Conservation (phyloP, 106 monocot species). For the Phalaenopsis equestris region DNA sequence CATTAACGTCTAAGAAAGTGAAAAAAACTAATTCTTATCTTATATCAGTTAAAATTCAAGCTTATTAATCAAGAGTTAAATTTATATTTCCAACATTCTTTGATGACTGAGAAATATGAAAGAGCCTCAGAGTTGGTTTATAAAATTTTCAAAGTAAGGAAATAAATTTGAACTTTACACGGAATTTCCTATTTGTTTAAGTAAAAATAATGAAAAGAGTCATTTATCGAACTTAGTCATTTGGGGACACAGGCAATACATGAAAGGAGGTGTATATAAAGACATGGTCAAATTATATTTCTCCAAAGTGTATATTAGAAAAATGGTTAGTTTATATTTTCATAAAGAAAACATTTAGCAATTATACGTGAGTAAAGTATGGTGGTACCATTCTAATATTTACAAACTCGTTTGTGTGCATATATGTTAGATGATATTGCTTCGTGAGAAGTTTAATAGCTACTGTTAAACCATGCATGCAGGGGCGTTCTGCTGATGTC, state of each 20-base stretch:
- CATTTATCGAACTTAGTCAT: too few species aligned
- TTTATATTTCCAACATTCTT: not conserved
- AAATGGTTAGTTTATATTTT: too few species aligned
- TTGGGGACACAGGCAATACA: too few species aligned
- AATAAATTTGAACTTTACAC: not conserved
- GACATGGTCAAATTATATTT: too few species aligned
- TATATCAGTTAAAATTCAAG: not conserved
- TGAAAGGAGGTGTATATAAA: too few species aligned
- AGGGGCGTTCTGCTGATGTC: slow-evolving; percentile 33
- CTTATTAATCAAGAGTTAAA: not conserved
- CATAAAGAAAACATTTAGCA: too few species aligned
- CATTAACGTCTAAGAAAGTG: not conserved
- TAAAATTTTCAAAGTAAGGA: not conserved
- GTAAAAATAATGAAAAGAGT: too few species aligned
- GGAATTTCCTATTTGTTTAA: not conserved
- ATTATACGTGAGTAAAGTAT: too few species aligned
- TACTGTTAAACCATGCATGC: slow-evolving; percentile 12
- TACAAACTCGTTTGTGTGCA: too few species aligned
- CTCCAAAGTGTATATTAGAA: too few species aligned
- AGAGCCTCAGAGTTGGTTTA: not conserved
- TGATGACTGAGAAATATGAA: not conserved
- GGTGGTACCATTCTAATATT: too few species aligned
- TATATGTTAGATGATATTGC: too few species aligned
- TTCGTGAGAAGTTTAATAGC: not conserved
- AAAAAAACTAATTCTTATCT: not conserved